These are phyloP conservation scores for Corchorus olitorius DNA, from an alignment of 345 rosid species.

Conservation along the genomic window DNA sequence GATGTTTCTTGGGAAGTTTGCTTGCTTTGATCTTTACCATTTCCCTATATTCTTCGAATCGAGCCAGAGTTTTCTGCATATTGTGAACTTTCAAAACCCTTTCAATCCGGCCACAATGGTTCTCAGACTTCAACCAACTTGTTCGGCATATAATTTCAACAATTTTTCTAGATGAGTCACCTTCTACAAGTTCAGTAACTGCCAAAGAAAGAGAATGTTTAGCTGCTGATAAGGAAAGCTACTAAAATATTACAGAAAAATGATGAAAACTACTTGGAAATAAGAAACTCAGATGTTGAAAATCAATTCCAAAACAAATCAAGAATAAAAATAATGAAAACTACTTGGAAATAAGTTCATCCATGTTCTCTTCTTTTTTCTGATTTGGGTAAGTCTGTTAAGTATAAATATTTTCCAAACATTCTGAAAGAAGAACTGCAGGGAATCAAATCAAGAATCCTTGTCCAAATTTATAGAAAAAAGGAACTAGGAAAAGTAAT, in stretches of 20 bases:
- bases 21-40: conserved; percentile 81
- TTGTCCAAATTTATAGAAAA: neutral
- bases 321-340: no score
- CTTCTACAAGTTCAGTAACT: conserved; percentile 98
- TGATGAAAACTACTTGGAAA: neutral
- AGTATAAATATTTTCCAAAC: neutral
- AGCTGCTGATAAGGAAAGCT: conserved; percentile 19
- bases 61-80: conserved; percentile 89
- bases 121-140: conserved; percentile 90
- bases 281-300: neutral
- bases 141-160: conserved; percentile 95
- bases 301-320: neutral
- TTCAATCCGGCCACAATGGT: conserved; percentile 84
- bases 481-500: neutral
- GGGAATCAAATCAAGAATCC: neutral
- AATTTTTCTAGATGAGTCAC: conserved; percentile 96
- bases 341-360: neutral
- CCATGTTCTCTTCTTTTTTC: neutral
- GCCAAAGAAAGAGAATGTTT: conserved; percentile 25
- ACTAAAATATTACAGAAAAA: conserved; percentile 1
- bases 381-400: neutral
- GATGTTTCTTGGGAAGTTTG: conserved; percentile 86
- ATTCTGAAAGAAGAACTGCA: neutral
- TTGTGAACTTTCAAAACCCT: conserved; percentile 92
- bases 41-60: conserved; percentile 93